Base-by-base conservation (phyloP, 2,329 filamentous ascomycete genomes). In the Colletotrichum somersetense region DNA sequence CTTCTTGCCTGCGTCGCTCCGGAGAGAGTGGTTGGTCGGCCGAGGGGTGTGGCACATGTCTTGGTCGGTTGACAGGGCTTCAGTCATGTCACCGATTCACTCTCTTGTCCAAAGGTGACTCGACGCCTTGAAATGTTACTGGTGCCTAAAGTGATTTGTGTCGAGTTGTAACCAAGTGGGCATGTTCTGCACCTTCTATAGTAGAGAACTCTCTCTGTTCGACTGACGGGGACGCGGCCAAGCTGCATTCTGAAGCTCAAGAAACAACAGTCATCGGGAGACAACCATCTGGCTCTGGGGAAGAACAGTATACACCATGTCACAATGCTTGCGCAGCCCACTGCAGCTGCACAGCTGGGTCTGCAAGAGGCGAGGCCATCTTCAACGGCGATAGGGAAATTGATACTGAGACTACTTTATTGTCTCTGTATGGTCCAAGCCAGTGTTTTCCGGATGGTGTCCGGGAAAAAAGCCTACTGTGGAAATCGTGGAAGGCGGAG, bases 51-150 rank as follows among this genome's bases (percentile, higher is more conserved):
- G 14, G 3, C 3, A 33, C 16, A 10, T 20, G 10, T 20, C 18
- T 23, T 4, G 7, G 20, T 38, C 62, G 8, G 3, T 23, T 20
- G 2, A 12, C 5, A 35, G 20, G 2, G 11, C 23, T 16, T 42
- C 12, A 5, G 5, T 23, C 0, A 35, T 23, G 5, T 1, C 18
- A 11, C 3, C 4, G 40, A 2, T 2, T 1, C 2, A 6, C 33
- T n/a, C 8, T 62, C 14, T 5, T 6, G 8, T 5, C 2, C 16
- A 18, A 26, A 26, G 6, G 3, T 20, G 14, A 20, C 2, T 11
- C n/a, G 7, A 18, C 5, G 1, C 38, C 12, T 23, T 1, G 5
- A 40, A 10, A 1, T 18, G 12, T 5, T 10, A 6, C 14, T 40
- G n/a, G 10, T 42, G n/a, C n/a, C 14, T 26, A 23, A 26, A 38